Conservation (phyloP, 2,329 filamentous ascomycete genomes). For the Fusarium pseudoanthophilum region DNA sequence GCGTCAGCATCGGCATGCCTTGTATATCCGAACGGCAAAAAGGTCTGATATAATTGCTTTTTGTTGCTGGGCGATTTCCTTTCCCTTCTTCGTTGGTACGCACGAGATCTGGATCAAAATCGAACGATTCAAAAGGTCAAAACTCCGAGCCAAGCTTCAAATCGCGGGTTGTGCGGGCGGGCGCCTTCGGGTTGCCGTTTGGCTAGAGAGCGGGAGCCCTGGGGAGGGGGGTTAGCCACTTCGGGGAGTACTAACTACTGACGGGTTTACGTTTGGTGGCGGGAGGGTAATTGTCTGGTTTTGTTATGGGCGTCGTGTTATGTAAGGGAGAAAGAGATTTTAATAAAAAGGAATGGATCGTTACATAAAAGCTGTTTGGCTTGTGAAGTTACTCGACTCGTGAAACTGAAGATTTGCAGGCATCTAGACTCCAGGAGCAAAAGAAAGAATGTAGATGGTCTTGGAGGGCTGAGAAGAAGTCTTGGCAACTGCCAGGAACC, state of each 20-base stretch:
- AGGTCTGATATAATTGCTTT: background rate
- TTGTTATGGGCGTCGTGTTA: background rate
- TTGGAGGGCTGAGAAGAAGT: background rate
- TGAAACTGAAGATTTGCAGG: background rate
- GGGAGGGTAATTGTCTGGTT: background rate
- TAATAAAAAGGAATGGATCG: background rate
- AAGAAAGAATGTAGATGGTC: background rate
- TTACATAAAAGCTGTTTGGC: background rate
- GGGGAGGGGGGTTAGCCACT: background rate
- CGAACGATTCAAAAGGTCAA: background rate
- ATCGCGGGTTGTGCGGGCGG: background rate
- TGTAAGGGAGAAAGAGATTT: background rate
- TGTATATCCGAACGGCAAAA: background rate
- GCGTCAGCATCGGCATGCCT: background rate
- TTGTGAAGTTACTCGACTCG: background rate
- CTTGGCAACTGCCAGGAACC: background rate
- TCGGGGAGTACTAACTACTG: background rate
- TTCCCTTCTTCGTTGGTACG: background rate
- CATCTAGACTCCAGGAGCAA: background rate
- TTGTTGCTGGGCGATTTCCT: too few species aligned
- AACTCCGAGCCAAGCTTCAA: background rate
- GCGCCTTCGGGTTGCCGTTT: background rate
- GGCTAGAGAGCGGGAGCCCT: slow-evolving; percentile 1
- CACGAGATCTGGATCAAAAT: background rate
- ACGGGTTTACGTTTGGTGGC: background rate